phyloP scores from a whole-genome alignment of 345 rosid species.

The Lumnitzera littorea region DNA sequence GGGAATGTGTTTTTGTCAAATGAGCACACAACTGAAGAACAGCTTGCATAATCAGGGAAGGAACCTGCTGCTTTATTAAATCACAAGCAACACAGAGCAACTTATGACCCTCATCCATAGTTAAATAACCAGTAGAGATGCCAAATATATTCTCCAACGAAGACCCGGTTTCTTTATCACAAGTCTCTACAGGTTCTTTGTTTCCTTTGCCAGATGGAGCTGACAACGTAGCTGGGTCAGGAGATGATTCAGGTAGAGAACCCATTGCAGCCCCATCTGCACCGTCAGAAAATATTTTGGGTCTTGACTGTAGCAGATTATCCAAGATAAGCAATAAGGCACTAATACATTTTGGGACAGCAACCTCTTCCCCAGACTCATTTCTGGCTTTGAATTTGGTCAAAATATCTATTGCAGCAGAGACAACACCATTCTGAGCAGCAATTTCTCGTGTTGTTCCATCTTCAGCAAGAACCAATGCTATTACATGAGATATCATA shows the following conservation, averaged over 20 bases:
- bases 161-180: slow-evolving; percentile 35
- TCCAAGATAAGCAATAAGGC: slow-evolving; percentile 77
- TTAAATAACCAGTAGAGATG: slow-evolving; percentile 72
- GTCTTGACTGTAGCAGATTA: slow-evolving; percentile 69
- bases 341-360: slow-evolving; percentile 80
- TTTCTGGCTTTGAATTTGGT: slow-evolving; percentile 48
- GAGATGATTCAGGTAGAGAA: slow-evolving; percentile 38
- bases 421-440: slow-evolving; percentile 62
- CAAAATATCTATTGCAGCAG: slow-evolving; percentile 57
- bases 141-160: slow-evolving; percentile 64
- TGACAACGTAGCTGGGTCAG: slow-evolving; percentile 28
- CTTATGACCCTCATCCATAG: slow-evolving; percentile 63
- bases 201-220: slow-evolving; percentile 29
- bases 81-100: slow-evolving; percentile 60
- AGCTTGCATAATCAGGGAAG: slow-evolving; percentile 92
- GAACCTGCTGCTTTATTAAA: slow-evolving; percentile 74
- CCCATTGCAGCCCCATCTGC: slow-evolving; percentile 42
- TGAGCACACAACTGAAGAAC: slow-evolving; percentile 92
- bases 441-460: slow-evolving; percentile 69
- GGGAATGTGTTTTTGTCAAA: slow-evolving; percentile 68
- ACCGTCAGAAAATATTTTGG: slow-evolving; percentile 40
- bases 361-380: slow-evolving; percentile 40
- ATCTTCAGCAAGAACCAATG: slow-evolving; percentile 80
- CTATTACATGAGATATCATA: slow-evolving; percentile 80
- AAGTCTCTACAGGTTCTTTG: slow-evolving; percentile 31